phyloP scores from a whole-genome alignment of 176 grass and related monocot species.

The Neostapfia colusana region DNA sequence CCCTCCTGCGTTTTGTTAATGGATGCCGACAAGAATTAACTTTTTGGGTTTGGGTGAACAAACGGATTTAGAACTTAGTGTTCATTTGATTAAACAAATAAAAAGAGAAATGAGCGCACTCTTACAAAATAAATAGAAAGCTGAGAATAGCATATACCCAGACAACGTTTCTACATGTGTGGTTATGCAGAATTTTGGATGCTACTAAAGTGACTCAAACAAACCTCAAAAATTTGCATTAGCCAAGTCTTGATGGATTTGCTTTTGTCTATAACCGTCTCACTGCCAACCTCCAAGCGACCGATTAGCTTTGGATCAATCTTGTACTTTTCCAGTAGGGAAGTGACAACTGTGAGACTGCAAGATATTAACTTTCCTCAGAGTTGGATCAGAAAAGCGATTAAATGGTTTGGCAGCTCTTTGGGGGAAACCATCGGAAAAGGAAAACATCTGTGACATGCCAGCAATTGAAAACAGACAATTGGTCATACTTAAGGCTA shows the following conservation, averaged over 20 bases:
- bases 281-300: conserved; percentile 75
- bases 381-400: not conserved
- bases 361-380: conserved; percentile 27
- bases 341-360: conserved; percentile 73
- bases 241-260: conserved; percentile 92
- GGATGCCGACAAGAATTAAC: not conserved
- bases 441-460: not conserved
- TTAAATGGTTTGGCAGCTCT: not conserved
- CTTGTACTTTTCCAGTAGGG: conserved; percentile 70
- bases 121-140: not conserved
- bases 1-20: conserved; percentile 51
- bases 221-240: conserved; percentile 87
- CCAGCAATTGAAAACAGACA: not conserved
- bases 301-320: conserved; percentile 75
- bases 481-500: not conserved
- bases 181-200: not conserved
- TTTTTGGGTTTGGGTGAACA: not conserved
- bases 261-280: conserved; percentile 96
- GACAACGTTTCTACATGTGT: not conserved
- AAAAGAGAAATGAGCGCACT: not conserved
- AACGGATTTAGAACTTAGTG: not conserved
- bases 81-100: not conserved
- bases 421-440: not conserved
- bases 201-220: conserved; percentile 5
- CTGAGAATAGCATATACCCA: not conserved